Base-by-base conservation (phyloP, 805 yeast genomes). In the Yamadazyma akitaensis region DNA sequence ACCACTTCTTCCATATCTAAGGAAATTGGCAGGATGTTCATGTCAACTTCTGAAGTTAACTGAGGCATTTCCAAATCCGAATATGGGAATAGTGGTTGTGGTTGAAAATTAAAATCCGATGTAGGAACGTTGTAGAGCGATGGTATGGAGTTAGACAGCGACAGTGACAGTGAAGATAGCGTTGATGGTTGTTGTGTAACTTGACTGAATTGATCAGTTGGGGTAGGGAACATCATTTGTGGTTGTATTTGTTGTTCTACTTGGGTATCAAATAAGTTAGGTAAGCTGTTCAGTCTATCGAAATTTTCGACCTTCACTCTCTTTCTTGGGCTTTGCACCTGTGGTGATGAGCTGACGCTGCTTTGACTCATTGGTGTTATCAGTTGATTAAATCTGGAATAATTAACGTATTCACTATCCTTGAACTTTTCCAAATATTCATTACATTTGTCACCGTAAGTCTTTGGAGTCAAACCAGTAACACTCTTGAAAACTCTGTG, bases 401-500 rank as follows among this genome's bases (percentile, higher is more conserved):
- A 41, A 49, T 54, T 45, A 37, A 56, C 48, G 36, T 51, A 44
- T 39, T 49, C 50, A 12, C 58, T 52, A 26, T 58, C 63, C 44
- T 60, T 62, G 43, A 40, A 55, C 36, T 54, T 55, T 51, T 75
- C 75, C 54, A 83, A 70, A 55, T 64, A 81, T 51, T 79, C 83
- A 73, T 80, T 84, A 60, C 96, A 86, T 51, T 82, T 81, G 59
- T 88, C 96, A 43, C 96, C 96, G 58, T 88, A 88, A 6, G 88
- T 84, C 69, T 88, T 87, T 19, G 96, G 96, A 1, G 96, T 88
- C 48, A 88, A 75, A 2, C 95, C 92, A 5, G 95, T 86, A 50
- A 88, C 87, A 46, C 84, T 79, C 64, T 89, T 85, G 73, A 89
- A 89, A 19, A 89, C 96, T 43, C 96, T 73, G 70, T 89, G 96